Conservation (phyloP, 345 rosid species). For the Pseudoturritis turrita region DNA sequence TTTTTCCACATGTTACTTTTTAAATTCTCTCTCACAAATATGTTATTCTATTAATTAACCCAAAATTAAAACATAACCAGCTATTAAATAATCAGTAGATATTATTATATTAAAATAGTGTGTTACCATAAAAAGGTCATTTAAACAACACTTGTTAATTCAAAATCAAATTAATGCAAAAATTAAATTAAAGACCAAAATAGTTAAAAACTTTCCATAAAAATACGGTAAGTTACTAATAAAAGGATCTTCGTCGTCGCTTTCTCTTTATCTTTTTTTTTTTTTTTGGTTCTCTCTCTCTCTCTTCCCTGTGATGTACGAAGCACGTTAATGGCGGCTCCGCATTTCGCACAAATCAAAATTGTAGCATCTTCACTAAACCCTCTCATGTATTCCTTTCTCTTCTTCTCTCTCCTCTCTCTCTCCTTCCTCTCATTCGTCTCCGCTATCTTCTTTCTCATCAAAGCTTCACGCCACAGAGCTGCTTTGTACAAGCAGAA, state of each 20-base stretch:
- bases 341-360: slow-evolving; percentile 19
- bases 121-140: no score
- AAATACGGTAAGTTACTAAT: background rate
- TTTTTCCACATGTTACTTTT: no score
- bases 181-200: background rate
- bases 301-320: slow-evolving; percentile 15
- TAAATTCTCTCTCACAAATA: no score
- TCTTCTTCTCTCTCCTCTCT: slow-evolving; percentile 37
- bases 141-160: background rate
- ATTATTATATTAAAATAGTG: no score
- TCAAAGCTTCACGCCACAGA: slow-evolving; percentile 25
- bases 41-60: no score
- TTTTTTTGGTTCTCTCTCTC: background rate
- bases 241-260: background rate
- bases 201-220: background rate
- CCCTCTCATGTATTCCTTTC: slow-evolving; percentile 42
- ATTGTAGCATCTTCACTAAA: slow-evolving; percentile 6
- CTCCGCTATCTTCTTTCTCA: slow-evolving; percentile 32
- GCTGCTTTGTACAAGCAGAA: background rate
- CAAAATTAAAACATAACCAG: no score
- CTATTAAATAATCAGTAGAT: no score
- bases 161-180: background rate
- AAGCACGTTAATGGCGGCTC: slow-evolving; percentile 54
- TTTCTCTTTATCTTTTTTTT: background rate
- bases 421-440: slow-evolving; percentile 41